Evolutionary conservation across 1,139 yeast genomes (phyloP).

Genomic region (Yarrowia galli): DNA sequence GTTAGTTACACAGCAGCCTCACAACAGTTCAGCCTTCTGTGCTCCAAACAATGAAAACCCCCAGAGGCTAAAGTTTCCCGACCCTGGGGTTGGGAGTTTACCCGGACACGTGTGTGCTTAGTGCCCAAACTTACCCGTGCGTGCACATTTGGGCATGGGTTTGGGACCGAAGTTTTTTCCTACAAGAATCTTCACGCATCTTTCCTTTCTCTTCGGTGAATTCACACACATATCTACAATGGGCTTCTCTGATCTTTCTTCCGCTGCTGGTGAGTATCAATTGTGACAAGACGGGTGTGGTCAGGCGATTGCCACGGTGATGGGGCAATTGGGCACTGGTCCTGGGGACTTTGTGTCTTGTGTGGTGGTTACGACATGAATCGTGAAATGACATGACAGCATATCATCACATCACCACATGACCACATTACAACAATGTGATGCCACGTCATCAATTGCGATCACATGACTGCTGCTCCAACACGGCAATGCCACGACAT

Average conservation of each 20-base stretch:
- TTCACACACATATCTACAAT: slow-evolving; percentile 43
- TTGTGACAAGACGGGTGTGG: neutral
- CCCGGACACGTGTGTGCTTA: slow-evolving; percentile 37
- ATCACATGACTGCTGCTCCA: neutral
- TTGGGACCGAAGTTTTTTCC: slow-evolving; percentile 38
- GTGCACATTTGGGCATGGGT: slow-evolving; percentile 27
- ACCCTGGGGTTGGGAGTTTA: slow-evolving; percentile 36
- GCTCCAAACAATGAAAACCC: too few species aligned
- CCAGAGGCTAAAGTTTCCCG: neutral
- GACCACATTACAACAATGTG: neutral
- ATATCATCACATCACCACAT: neutral
- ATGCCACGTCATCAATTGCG: too few species aligned
- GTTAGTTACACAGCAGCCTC: neutral
- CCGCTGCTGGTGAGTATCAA: slow-evolving; percentile 52
- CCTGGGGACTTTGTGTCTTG: too few species aligned
- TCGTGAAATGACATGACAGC: too few species aligned
- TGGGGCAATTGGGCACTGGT: too few species aligned
- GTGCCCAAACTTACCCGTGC: slow-evolving; percentile 17
- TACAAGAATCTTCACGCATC: slow-evolving; percentile 29
- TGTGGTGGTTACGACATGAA: too few species aligned
- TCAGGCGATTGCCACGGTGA: neutral
- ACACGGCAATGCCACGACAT: too few species aligned
- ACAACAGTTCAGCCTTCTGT: too few species aligned
- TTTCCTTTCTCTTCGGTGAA: slow-evolving; percentile 34
- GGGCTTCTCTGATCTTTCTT: slow-evolving; percentile 55